A percentile compares a stretch with the other conserved stretches of the same genome.
Conservation (phyloP, 2,329 filamentous ascomycete genomes). For the Colletotrichum destructivum region DNA sequence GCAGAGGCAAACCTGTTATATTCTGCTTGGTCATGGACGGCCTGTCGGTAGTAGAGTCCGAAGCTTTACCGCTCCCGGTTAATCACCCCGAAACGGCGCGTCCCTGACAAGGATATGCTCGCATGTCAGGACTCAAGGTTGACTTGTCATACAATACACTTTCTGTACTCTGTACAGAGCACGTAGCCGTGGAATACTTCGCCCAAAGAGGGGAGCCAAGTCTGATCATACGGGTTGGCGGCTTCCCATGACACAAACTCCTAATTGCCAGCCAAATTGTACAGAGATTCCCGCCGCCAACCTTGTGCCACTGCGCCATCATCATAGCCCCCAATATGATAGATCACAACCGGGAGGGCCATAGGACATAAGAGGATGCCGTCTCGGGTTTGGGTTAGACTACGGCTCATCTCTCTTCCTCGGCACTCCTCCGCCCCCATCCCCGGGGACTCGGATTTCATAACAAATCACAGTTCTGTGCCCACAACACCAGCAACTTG, state of each 20-base stretch:
- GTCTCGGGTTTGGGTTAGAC: constrained; percentile 5
- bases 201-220: background rate
- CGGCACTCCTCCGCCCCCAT: background rate
- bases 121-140: background rate
- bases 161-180: no score
- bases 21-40: constrained; percentile 25
- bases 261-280: constrained; percentile 9
- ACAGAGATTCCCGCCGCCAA: background rate
- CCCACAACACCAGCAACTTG: background rate
- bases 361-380: constrained; percentile 1
- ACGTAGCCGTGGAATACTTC: no score
- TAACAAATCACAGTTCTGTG: background rate
- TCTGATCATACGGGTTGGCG: constrained; percentile 9
- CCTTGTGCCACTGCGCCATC: constrained; percentile 2
- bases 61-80: constrained; percentile 28
- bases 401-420: constrained; percentile 15
- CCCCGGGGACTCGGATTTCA: background rate
- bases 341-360: constrained; percentile 7
- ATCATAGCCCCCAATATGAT: constrained; percentile 23
- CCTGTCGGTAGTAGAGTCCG: constrained; percentile 2
- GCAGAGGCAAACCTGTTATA: background rate
- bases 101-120: constrained; percentile 28
- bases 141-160: no score
- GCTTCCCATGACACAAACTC: constrained; percentile 11
- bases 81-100: constrained; percentile 20